Conservation (phyloP, 1,139 yeast species). For the Debaryomyces subglobosus region DNA sequence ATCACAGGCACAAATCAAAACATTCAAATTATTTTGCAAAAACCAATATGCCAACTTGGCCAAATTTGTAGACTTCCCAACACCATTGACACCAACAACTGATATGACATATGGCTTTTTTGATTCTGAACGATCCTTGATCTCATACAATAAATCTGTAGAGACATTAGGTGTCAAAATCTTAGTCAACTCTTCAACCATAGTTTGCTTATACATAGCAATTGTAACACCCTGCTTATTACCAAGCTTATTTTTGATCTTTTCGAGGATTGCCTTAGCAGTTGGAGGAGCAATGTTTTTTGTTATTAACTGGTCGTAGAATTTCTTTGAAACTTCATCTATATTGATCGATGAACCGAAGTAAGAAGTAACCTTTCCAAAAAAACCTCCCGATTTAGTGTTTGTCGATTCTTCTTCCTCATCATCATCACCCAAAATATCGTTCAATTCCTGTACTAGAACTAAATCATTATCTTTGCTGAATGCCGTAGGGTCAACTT, state of each 20-base stretch:
- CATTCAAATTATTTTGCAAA: slow-evolving; percentile 82
- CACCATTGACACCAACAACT: slow-evolving; percentile 97
- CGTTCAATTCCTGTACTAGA: slow-evolving; percentile 46
- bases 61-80: slow-evolving; percentile 93
- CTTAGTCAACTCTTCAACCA: slow-evolving; percentile 76
- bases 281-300: slow-evolving; percentile 50
- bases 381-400: slow-evolving; percentile 20
- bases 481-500: slow-evolving; percentile 38
- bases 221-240: slow-evolving; percentile 35
- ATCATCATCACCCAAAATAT: slow-evolving; percentile 39
- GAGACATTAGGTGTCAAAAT: slow-evolving; percentile 92
- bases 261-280: slow-evolving; percentile 40
- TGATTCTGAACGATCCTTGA: slow-evolving; percentile 52
- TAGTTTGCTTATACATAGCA: slow-evolving; percentile 51
- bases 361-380: slow-evolving; percentile 40
- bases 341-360: slow-evolving; percentile 43
- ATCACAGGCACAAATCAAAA: slow-evolving; percentile 94
- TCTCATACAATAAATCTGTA: slow-evolving; percentile 82
- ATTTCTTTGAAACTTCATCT: slow-evolving; percentile 45
- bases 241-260: slow-evolving; percentile 34
- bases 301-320: slow-evolving; percentile 45
- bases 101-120: slow-evolving; percentile 85
- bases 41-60: slow-evolving; percentile 97
- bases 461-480: slow-evolving; percentile 44
- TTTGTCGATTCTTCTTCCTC: slow-evolving; percentile 20